A percentile compares a stretch with the other conserved stretches of the same genome.
Conservation (phyloP, 345 rosid genomes). For the Hibiscus trionum region DNA sequence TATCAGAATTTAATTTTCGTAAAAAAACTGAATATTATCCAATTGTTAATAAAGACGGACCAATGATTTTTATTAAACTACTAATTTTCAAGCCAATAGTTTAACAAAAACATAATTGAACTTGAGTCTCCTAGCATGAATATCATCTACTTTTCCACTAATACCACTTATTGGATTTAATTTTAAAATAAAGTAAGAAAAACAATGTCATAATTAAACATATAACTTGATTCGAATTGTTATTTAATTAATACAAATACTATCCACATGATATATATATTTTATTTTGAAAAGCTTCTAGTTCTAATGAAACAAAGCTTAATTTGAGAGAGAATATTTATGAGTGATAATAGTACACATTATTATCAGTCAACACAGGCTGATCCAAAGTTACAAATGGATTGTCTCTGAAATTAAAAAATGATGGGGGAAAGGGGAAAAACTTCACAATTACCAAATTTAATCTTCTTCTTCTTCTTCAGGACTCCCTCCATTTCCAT, state of each 20-base stretch:
- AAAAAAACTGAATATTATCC: too few relatives aligned
- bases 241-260: neutral
- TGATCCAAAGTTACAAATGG: conserved; percentile 23
- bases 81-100: too few relatives aligned
- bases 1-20: too few relatives aligned
- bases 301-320: neutral
- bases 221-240: too few relatives aligned
- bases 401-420: conserved; percentile 20
- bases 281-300: conserved; percentile 1
- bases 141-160: too few relatives aligned
- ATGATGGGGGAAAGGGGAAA: neutral
- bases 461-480: conserved; percentile 6
- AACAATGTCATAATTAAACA: too few relatives aligned
- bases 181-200: too few relatives aligned
- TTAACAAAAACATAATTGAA: too few relatives aligned
- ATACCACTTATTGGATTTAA: too few relatives aligned
- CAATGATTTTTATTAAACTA: too few relatives aligned
- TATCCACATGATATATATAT: neutral
- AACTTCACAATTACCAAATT: conserved; percentile 25
- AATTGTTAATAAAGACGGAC: too few relatives aligned
- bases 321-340: conserved; percentile 13
- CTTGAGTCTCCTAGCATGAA: too few relatives aligned
- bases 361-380: conserved; percentile 23
- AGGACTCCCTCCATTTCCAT: conserved; percentile 13
- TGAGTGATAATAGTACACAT: conserved; percentile 17